phyloP scores from a whole-genome alignment of 1,139 yeast genomes.

The Magnusiomyces suaveolens region DNA sequence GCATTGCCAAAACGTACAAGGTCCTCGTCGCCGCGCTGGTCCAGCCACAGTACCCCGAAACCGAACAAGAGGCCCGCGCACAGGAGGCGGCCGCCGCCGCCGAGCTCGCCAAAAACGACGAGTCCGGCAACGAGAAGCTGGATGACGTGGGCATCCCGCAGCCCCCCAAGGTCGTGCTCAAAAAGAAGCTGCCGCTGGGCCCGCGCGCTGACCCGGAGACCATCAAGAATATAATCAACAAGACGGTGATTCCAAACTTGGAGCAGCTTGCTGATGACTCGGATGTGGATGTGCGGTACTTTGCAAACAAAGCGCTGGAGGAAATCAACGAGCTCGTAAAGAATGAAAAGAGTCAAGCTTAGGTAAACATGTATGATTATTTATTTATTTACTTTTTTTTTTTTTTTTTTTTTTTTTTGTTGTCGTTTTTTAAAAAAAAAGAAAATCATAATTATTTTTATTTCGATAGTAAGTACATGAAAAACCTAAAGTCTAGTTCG shows the following conservation, averaged over 20 bases:
- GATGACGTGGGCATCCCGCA: constrained; percentile 1
- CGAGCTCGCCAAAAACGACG: neutral
- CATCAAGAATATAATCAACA: constrained; percentile 39
- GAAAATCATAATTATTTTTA: no score
- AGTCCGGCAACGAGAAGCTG: neutral
- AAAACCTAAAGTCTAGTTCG: no score
- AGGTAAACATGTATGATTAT: neutral
- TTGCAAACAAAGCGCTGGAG: constrained; percentile 48
- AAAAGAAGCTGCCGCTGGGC: constrained; percentile 13
- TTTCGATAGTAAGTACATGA: no score
- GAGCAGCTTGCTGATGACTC: constrained; percentile 57
- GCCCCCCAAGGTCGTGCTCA: neutral
- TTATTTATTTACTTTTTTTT: no score
- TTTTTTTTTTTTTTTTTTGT: no score
- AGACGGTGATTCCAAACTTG: constrained; percentile 54
- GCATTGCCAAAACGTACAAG: constrained; percentile 78
- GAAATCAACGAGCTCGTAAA: constrained; percentile 23
- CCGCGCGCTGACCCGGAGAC: constrained; percentile 14
- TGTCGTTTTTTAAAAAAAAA: neutral
- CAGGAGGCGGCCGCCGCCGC: constrained; percentile 10
- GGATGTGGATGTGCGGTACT: constrained; percentile 86
- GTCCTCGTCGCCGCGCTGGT: constrained; percentile 47
- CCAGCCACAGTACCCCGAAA: constrained; percentile 20
- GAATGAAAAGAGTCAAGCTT: neutral
- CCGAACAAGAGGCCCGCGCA: constrained; percentile 20